Evolutionary conservation across 2,329 filamentous ascomycete species (phyloP).

Genomic region (Blastomyces silverae): DNA sequence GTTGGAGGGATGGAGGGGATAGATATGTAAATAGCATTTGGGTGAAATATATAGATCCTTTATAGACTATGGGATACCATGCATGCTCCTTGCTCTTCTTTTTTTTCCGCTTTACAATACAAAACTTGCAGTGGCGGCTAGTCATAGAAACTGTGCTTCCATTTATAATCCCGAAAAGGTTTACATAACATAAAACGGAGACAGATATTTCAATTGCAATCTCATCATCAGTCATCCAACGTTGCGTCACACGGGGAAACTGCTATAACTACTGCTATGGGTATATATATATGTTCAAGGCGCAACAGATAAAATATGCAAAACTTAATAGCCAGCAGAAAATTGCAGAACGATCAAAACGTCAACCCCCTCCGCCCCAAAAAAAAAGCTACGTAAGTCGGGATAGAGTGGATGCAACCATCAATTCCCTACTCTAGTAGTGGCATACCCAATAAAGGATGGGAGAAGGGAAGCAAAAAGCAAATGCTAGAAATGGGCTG

Average conservation of each 20-base stretch:
- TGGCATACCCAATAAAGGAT: neutral
- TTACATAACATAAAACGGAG: neutral
- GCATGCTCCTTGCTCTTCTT: neutral
- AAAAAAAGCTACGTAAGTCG: neutral
- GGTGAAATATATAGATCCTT: neutral
- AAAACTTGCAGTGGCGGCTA: no score
- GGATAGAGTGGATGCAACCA: neutral
- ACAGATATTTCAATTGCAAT: neutral
- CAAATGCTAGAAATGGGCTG: neutral
- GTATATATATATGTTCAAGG: neutral
- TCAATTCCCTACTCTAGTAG: neutral
- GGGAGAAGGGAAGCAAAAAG: neutral
- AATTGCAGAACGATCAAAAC: neutral
- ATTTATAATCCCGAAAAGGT: neutral
- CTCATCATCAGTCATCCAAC: neutral
- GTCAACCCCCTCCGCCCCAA: neutral
- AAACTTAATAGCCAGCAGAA: neutral
- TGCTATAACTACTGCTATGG: neutral
- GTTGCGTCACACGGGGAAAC: neutral
- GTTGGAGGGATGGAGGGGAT: constrained; percentile 56
- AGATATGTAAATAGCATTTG: constrained; percentile 38
- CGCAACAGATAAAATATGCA: neutral
- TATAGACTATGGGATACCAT: neutral
- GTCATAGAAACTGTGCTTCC: neutral
- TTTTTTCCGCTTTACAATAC: neutral